Evolutionary conservation across 2,329 filamentous ascomycete species (phyloP), one percentile per base, ranked within the genome.

Genomic region (Huntiella savannae): DNA sequence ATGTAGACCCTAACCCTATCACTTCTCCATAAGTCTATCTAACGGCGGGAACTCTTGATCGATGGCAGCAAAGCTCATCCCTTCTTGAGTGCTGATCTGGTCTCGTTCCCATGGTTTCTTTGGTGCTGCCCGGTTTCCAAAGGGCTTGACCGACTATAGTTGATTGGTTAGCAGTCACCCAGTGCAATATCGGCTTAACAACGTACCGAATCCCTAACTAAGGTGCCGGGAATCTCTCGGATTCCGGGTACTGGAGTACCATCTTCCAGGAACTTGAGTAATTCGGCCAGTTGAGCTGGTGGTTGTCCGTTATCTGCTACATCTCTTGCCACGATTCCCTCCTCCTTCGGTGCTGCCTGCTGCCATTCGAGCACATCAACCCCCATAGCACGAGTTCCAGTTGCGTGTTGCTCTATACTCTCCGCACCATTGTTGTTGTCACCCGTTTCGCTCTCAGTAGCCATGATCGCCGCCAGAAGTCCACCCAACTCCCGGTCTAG

Each of bases 231-330:
- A 45, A 95, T 88, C 52, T 93, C 75, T 54, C 78, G 77, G 56
- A 95, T 92, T 1, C 87, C 87, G 1, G 86, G 85, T 38, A 95
- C 80, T 0, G 82, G 79, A 54, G 84, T 77, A 45, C 85, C 85
- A 22, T 76, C 78, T 17, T 83, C 82, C 46, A 95, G 82, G 46
- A 93, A 72, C 55, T 84, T 80, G 47, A 93, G 79, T 51, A 95
- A 85, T 53, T 88, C 77, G 5, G 82, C 79, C 60, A 95, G 94
- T 33, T 41, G 40, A 6, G 41, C 62, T 63, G n/a, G 53, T 56
- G 4, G 49, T 52, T 5, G 53, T 46, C 11, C 48, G 47, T 2
- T 51, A 48, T n/a, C 51, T 48, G 5, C 11, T 12, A 16, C 40
- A 3, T 41, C 47, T 19, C 61, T 62, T 43, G 69, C 65, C 19